Percentiles rank a stretch among this genome's conserved stretches.
phyloP scores from a whole-genome alignment of 2,329 filamentous ascomycete genomes.

The Pseudocercospora cruenta region DNA sequence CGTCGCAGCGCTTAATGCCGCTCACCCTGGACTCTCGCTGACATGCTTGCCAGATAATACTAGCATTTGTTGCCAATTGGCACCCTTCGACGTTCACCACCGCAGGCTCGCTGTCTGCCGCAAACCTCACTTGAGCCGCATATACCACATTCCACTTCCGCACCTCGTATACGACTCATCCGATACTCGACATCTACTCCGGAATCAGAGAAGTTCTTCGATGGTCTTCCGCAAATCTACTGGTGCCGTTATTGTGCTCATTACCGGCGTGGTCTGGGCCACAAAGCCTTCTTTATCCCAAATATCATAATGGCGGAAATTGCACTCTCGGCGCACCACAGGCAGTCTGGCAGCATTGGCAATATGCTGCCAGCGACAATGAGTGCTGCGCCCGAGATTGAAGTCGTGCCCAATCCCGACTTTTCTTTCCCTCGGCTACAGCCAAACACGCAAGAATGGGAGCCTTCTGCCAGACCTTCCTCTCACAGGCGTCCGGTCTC shows the following conservation, averaged over 20 bases:
- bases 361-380: slow-evolving; percentile 43
- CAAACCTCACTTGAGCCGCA: slow-evolving; percentile 3
- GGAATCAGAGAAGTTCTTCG: not conserved
- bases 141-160: not conserved
- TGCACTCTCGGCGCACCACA: slow-evolving; percentile 32
- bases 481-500: slow-evolving; percentile 36
- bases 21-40: slow-evolving; percentile 13
- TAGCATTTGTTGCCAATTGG: slow-evolving; percentile 13
- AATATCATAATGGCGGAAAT: slow-evolving; percentile 34
- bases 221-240: not conserved
- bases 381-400: slow-evolving; percentile 34
- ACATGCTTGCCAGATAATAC: slow-evolving; percentile 14
- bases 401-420: slow-evolving; percentile 53
- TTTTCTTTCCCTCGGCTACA: slow-evolving; percentile 53
- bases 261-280: not conserved
- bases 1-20: slow-evolving; percentile 10
- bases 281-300: slow-evolving; percentile 11
- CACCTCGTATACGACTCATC: not conserved
- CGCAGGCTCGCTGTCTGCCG: slow-evolving; percentile 9
- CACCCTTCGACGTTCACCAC: not conserved
- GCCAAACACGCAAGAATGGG: slow-evolving; percentile 32
- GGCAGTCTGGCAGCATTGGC: slow-evolving; percentile 36
- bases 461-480: slow-evolving; percentile 10
- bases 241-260: not conserved
- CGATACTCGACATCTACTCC: not conserved